Percentiles rank a stretch among this genome's conserved stretches.
Evolutionary conservation across 2,329 filamentous ascomycete species (phyloP).

Genomic region (Pseudocercospora musae): DNA sequence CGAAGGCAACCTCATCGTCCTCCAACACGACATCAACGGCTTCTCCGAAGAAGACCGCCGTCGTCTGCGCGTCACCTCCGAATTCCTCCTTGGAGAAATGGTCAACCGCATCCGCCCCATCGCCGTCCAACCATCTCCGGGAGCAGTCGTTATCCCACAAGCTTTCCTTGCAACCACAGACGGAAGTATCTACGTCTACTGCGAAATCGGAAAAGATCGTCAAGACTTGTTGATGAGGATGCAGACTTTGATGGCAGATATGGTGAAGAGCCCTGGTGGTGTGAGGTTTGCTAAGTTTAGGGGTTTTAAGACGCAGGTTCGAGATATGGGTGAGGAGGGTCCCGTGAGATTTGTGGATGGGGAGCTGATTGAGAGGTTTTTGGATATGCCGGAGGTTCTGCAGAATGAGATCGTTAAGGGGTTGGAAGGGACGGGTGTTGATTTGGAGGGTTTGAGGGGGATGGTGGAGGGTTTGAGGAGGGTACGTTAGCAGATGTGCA

Average conservation of each 20-base stretch:
- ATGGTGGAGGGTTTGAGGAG: constrained; percentile 57
- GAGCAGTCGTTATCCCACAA: constrained; percentile 69
- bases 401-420: constrained; percentile 52
- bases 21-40: constrained; percentile 69
- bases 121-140: constrained; percentile 60
- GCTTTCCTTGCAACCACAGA: constrained; percentile 92
- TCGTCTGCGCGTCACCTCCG: constrained; percentile 69
- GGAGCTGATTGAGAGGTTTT: constrained; percentile 80
- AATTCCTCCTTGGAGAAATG: constrained; percentile 86
- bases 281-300: constrained; percentile 76
- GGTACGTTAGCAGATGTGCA: constrained; percentile 37
- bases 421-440: constrained; percentile 45
- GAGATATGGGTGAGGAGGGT: constrained; percentile 60
- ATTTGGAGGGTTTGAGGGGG: constrained; percentile 57
- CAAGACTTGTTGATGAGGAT: constrained; percentile 80
- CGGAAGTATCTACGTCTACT: constrained; percentile 87
- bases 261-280: constrained; percentile 66
- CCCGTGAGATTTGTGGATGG: constrained; percentile 90
- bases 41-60: constrained; percentile 71
- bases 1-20: constrained; percentile 79
- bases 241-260: constrained; percentile 66
- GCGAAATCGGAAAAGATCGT: constrained; percentile 66
- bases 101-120: constrained; percentile 83
- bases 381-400: constrained; percentile 63
- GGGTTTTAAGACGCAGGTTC: constrained; percentile 71